These are phyloP conservation scores for Cladosporium colombiae DNA, from an alignment of 2,329 filamentous ascomycete genomes.

Conservation along the genomic window DNA sequence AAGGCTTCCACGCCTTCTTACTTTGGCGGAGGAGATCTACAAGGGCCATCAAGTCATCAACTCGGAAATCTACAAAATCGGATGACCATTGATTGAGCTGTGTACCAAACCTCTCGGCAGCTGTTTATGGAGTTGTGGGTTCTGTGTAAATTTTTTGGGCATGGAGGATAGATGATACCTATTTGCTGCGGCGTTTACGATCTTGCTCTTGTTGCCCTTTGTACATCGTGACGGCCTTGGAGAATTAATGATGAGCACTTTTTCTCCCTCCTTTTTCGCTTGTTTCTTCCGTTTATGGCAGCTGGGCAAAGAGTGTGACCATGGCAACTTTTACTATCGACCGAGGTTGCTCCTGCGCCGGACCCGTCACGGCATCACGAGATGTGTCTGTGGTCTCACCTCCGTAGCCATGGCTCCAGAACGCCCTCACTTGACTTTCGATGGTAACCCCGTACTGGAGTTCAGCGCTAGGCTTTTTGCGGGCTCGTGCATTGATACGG, in stretches of 20 bases:
- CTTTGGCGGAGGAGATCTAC: conserved; percentile 25
- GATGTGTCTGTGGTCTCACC: not conserved
- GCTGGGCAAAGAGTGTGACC: not conserved
- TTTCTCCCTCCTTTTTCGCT: not conserved
- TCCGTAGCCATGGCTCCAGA: not conserved
- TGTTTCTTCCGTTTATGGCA: not conserved
- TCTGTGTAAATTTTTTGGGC: not conserved
- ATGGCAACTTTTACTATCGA: not conserved
- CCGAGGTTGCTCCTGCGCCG: not conserved
- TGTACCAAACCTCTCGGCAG: not conserved
- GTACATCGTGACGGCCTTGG: conserved; percentile 13
- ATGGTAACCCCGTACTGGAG: not conserved
- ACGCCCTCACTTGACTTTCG: not conserved
- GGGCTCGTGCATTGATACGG: not conserved
- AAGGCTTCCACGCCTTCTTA: conserved; percentile 18
- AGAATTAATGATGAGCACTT: not conserved
- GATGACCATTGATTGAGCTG: conserved; percentile 52
- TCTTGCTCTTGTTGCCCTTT: not conserved
- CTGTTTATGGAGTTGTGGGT: not conserved
- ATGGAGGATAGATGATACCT: conserved; percentile 15
- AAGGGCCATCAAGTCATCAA: conserved; percentile 31
- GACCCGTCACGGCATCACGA: not conserved
- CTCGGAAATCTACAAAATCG: conserved; percentile 34
- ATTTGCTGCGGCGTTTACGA: conserved; percentile 5
- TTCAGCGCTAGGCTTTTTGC: not conserved